A percentile compares a stretch with the other conserved stretches of the same genome.
phyloP scores from a whole-genome alignment of 352 stramenopile species.

The Pythium coloratum region DNA sequence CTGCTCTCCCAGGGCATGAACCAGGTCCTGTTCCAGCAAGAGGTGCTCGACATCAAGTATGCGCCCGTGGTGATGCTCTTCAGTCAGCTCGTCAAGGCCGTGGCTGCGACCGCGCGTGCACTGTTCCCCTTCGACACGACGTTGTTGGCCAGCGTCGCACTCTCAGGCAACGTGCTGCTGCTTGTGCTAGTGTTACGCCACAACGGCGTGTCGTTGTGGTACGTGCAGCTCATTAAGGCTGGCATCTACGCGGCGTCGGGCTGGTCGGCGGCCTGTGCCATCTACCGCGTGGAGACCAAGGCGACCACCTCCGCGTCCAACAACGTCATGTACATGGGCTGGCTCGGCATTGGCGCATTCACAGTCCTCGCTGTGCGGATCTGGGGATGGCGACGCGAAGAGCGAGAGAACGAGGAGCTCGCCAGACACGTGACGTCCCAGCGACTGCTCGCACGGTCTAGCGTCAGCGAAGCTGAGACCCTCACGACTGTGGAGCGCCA shows the following conservation, averaged over 20 bases:
- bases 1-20: conserved; percentile 62
- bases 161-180: conserved; percentile 39
- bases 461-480: neutral
- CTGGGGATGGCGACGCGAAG: conserved; percentile 20
- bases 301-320: conserved; percentile 26
- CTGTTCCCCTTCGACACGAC: conserved; percentile 51
- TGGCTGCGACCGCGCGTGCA: conserved; percentile 37
- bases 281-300: conserved; percentile 35
- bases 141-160: conserved; percentile 37
- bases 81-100: conserved; percentile 53
- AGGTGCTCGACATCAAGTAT: conserved; percentile 65
- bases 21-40: conserved; percentile 62
- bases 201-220: conserved; percentile 60
- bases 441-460: neutral
- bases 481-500: conserved; percentile 3
- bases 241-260: conserved; percentile 55
- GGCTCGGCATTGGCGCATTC: conserved; percentile 42
- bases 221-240: conserved; percentile 53
- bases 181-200: conserved; percentile 37
- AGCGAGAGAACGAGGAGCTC: conserved; percentile 24
- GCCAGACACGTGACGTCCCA: neutral
- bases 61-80: conserved; percentile 51
- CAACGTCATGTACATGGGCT: conserved; percentile 62
- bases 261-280: conserved; percentile 51
- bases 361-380: conserved; percentile 27